Evolutionary conservation across 306 rosid species (phyloP).

Genomic region (Prunus campanulata): DNA sequence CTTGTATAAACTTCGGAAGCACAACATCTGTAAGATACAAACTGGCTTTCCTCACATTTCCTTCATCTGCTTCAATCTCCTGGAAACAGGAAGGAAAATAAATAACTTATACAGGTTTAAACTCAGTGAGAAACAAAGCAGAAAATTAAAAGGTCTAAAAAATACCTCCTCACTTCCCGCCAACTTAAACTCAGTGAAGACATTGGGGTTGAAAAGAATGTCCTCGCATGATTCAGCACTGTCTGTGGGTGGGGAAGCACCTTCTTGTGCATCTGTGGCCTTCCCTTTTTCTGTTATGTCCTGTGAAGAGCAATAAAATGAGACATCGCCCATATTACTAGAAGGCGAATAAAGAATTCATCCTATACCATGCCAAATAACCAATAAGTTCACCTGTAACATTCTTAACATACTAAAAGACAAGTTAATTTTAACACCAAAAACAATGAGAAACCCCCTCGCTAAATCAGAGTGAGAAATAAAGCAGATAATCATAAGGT

Average conservation of each 20-base stretch:
- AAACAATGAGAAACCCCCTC: too few relatives aligned
- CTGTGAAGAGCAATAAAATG: constrained; percentile 36
- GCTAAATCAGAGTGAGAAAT: neutral
- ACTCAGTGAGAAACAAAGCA: neutral
- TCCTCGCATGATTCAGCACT: constrained; percentile 41
- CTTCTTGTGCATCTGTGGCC: constrained; percentile 45
- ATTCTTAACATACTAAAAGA: too few relatives aligned
- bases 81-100: constrained; percentile 33
- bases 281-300: constrained; percentile 46
- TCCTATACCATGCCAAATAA: too few relatives aligned
- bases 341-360: neutral
- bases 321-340: neutral
- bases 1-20: constrained; percentile 95
- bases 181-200: constrained; percentile 86
- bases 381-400: neutral
- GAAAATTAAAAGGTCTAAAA: constrained; percentile 1
- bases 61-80: constrained; percentile 89
- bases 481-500: neutral
- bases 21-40: constrained; percentile 69
- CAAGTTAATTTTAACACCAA: too few relatives aligned
- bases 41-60: constrained; percentile 83
- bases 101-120: constrained; percentile 20
- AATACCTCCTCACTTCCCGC: constrained; percentile 74
- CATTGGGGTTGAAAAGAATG: constrained; percentile 84
- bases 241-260: constrained; percentile 32